Evolutionary conservation across 768 basidiomycete species (phyloP).

Genomic region (Lentinula raphanica): DNA sequence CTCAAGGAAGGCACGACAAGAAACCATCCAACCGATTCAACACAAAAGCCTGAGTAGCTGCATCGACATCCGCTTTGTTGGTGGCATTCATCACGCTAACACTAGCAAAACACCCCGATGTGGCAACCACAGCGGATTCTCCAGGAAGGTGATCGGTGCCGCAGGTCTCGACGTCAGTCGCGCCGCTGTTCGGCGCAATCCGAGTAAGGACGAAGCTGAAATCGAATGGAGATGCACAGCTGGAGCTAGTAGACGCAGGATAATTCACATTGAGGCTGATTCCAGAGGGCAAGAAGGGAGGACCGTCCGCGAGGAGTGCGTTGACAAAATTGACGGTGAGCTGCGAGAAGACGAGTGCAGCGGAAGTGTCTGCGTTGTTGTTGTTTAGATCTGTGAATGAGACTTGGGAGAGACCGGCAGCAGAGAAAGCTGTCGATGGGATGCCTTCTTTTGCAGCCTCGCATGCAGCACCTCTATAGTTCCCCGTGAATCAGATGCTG

Average conservation of each 20-base stretch:
- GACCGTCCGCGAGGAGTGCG: slow-evolving; percentile 23
- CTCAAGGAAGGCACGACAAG: slow-evolving; percentile 13
- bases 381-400: slow-evolving; percentile 45
- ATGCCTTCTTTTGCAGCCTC: slow-evolving; percentile 46
- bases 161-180: slow-evolving; percentile 39
- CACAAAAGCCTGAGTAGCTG: slow-evolving; percentile 34
- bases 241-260: slow-evolving; percentile 25
- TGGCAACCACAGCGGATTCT: slow-evolving; percentile 35
- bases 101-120: slow-evolving; percentile 37
- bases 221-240: slow-evolving; percentile 29
- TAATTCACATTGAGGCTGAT: slow-evolving; percentile 49
- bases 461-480: slow-evolving; percentile 40
- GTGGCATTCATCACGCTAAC: slow-evolving; percentile 42
- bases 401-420: slow-evolving; percentile 30
- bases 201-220: slow-evolving; percentile 44
- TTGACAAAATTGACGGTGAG: slow-evolving; percentile 36
- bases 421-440: slow-evolving; percentile 48
- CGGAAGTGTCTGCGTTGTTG: slow-evolving; percentile 27
- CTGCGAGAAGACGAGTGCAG: slow-evolving; percentile 37
- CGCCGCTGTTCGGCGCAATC: slow-evolving; percentile 23
- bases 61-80: slow-evolving; percentile 39
- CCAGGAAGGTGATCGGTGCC: slow-evolving; percentile 36
- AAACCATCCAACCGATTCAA: slow-evolving; percentile 29
- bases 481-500: background rate
- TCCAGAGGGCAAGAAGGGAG: slow-evolving; percentile 34